These are phyloP conservation scores for Solioccasus polychromus DNA, from an alignment of 768 basidiomycete species.

Conservation along the genomic window DNA sequence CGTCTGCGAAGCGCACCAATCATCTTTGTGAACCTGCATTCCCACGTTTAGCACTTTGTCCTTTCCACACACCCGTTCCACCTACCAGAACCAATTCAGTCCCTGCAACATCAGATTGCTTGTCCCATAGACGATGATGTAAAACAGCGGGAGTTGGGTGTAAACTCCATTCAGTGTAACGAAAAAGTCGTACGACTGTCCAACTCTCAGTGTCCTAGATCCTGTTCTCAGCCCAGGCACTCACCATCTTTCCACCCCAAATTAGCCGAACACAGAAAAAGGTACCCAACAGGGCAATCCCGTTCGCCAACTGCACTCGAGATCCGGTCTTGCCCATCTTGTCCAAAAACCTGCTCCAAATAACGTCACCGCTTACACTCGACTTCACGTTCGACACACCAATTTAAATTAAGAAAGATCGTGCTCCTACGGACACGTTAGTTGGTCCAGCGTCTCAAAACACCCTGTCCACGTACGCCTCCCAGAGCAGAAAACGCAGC, in stretches of 20 bases:
- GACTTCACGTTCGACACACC: slow-evolving; percentile 45
- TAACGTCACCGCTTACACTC: not conserved
- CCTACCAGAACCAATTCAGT: slow-evolving; percentile 81
- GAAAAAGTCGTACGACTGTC: slow-evolving; percentile 66
- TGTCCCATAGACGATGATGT: slow-evolving; percentile 47
- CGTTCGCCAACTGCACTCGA: slow-evolving; percentile 68
- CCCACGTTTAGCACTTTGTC: not conserved
- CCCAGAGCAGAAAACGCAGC: slow-evolving; percentile 79
- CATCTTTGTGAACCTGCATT: slow-evolving; percentile 68
- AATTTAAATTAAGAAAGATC: slow-evolving; percentile 84
- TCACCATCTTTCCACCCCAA: slow-evolving; percentile 56
- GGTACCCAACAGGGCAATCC: slow-evolving; percentile 56
- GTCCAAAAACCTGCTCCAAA: slow-evolving; percentile 60
- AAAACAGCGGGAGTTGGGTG: slow-evolving; percentile 49
- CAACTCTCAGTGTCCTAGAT: slow-evolving; percentile 4
- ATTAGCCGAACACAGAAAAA: slow-evolving; percentile 73
- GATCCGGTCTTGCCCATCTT: slow-evolving; percentile 72
- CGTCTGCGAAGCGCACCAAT: slow-evolving; percentile 60
- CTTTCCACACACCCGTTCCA: too few species aligned
- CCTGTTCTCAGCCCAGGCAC: not conserved
- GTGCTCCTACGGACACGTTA: slow-evolving; percentile 54
- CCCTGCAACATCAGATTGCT: slow-evolving; percentile 68
- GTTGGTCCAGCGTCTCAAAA: slow-evolving; percentile 1
- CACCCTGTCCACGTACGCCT: slow-evolving; percentile 45
- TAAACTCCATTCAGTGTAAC: slow-evolving; percentile 54